Evolutionary conservation across 2,329 filamentous ascomycete species (phyloP), one percentile per base, ranked within the genome.

Genomic region (Gremmenia infestans): DNA sequence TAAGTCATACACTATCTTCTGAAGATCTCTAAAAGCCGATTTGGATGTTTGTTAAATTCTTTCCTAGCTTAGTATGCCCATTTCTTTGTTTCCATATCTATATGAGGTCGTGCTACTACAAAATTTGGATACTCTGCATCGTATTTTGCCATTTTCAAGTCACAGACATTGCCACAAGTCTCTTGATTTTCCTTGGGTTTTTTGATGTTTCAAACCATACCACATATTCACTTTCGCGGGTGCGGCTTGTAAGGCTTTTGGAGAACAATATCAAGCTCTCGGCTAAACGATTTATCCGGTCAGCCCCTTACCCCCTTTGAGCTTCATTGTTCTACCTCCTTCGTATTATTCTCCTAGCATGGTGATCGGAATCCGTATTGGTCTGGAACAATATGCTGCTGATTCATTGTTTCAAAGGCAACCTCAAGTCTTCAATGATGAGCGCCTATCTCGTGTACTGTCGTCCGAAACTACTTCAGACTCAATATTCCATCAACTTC

Each of bases 221-320:
- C 19, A 45, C 6, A 45, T 14, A 45, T 45, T 22, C 19, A 45
- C 42, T 51, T 40, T 53, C 43, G 47, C n/a, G 42, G 42, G 52
- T 55, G 52, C 52, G 48, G 52, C 42, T 40, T 50, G 52, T 25
- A 52, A 52, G 54, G 60, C 54, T 54, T 60, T 37, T 8, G n/a
- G 43, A 63, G 62, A 64, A 64, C 62, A 64, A 64, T 64, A 63
- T 56, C 28, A 64, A 63, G 59, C 48, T 54, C 52, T 55, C 46
- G 57, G 53, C 14, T 22, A 40, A 53, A 47, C 17, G 40, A 36
- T 50, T 55, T 36, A 14, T 50, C 53, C 45, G 49, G 35, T n/a
- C 12, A 37, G 36, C 43, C 48, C 45, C 45, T n/a, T 50, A 8
- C 52, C 42, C 25, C 47, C 43, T 59, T 50, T 39, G 48, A 50